These are phyloP conservation scores for Yarrowia keelungensis DNA, from an alignment of 805 yeast species.

Conservation along the genomic window DNA sequence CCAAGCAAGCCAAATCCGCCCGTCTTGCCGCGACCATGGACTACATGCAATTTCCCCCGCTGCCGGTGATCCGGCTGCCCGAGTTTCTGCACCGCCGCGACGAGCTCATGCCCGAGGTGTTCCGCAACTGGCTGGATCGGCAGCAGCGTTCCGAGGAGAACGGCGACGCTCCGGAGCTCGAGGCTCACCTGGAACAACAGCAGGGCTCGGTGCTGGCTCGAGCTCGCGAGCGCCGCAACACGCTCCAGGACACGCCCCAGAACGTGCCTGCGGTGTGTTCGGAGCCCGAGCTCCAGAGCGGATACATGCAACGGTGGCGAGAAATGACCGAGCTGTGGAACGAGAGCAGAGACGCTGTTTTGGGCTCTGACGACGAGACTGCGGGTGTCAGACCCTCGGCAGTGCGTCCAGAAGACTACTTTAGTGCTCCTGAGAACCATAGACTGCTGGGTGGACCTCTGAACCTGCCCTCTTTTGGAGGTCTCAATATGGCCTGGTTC, in stretches of 20 bases:
- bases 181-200: conserved; percentile 29
- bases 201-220: conserved; percentile 31
- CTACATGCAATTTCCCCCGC: conserved; percentile 36
- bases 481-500: conserved; percentile 33
- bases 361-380: conserved; percentile 34
- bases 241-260: conserved; percentile 9
- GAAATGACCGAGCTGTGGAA: conserved; percentile 20
- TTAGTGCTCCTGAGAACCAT: conserved; percentile 19
- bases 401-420: conserved; percentile 14
- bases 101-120: conserved; percentile 36
- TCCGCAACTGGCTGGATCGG: conserved; percentile 37
- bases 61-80: conserved; percentile 37
- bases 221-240: conserved; percentile 18
- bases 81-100: conserved; percentile 36
- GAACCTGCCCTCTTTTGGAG: conserved; percentile 30
- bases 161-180: conserved; percentile 13
- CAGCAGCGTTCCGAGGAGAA: conserved; percentile 8
- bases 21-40: conserved; percentile 10
- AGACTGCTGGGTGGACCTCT: conserved; percentile 22
- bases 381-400: conserved; percentile 10
- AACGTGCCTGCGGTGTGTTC: conserved; percentile 6
- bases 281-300: conserved; percentile 28
- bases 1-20: conserved; percentile 5
- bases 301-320: conserved; percentile 37
- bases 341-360: conserved; percentile 28